These are phyloP conservation scores for Zoysia pacifica DNA, from an alignment of 176 grass and related monocot species.

Conservation along the genomic window DNA sequence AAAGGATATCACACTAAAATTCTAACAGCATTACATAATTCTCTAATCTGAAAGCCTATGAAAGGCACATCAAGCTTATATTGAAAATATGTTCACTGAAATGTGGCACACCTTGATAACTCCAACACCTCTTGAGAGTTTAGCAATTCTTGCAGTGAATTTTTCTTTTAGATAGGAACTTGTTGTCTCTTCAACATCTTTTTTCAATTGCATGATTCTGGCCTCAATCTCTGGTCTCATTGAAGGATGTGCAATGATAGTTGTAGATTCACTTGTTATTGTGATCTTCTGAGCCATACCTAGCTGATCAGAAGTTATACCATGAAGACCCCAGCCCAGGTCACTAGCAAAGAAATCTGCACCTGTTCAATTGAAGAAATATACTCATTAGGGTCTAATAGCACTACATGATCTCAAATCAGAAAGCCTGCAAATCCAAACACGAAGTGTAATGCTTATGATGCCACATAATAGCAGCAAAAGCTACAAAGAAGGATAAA, in stretches of 20 bases:
- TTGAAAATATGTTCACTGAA: slow-evolving; percentile 9
- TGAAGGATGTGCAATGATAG: slow-evolving; percentile 76
- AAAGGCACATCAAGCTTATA: neutral
- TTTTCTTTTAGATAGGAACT: slow-evolving; percentile 62
- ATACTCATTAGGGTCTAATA: neutral
- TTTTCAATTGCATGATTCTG: slow-evolving; percentile 90
- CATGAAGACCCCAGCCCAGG: slow-evolving; percentile 64
- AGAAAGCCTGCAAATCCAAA: neutral
- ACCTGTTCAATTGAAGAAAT: slow-evolving; percentile 57
- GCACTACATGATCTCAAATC: neutral
- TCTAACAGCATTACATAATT: neutral
- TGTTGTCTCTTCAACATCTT: slow-evolving; percentile 68
- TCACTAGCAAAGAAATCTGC: slow-evolving; percentile 96
- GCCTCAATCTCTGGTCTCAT: slow-evolving; percentile 95
- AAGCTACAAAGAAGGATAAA: slow-evolving; percentile 21
- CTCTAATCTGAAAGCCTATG: slow-evolving; percentile 24
- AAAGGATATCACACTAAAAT: neutral
- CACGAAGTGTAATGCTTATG: slow-evolving; percentile 19
- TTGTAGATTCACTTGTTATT: slow-evolving; percentile 83
- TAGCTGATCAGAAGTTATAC: slow-evolving; percentile 91
- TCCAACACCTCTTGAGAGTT: slow-evolving; percentile 82
- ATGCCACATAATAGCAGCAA: neutral
- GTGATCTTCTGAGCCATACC: slow-evolving; percentile 87
- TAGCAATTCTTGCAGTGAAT: slow-evolving; percentile 84
- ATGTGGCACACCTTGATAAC: slow-evolving; percentile 71